phyloP scores from a whole-genome alignment of 768 basidiomycete genomes.

The Tricholoma hemisulphureum region DNA sequence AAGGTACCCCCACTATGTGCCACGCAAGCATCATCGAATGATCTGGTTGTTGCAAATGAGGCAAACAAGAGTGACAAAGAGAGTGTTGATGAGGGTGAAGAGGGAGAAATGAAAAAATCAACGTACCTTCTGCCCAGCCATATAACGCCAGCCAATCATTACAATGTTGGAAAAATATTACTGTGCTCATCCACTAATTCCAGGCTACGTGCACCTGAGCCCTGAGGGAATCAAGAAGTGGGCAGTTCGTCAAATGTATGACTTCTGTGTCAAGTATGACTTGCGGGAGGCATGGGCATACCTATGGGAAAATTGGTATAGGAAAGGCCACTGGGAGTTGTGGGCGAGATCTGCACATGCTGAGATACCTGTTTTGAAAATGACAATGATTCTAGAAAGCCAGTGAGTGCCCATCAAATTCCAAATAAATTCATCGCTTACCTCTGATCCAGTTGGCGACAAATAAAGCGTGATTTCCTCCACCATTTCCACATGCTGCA shows the following conservation, averaged over 20 bases:
- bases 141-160: slow-evolving; percentile 7
- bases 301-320: not conserved
- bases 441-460: slow-evolving; percentile 26
- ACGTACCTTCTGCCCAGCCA: slow-evolving; percentile 17
- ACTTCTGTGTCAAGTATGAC: not conserved
- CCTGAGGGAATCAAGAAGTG: not conserved
- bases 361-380: slow-evolving; percentile 25
- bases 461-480: slow-evolving; percentile 33
- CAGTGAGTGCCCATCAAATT: slow-evolving; percentile 18
- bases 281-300: not conserved
- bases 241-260: not conserved
- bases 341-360: slow-evolving; percentile 3
- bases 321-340: not conserved
- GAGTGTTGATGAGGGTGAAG: not conserved
- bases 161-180: not conserved
- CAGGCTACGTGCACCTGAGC: not conserved
- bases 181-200: not conserved
- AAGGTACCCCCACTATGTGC: not conserved
- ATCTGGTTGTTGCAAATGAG: not conserved
- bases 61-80: not conserved
- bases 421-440: not conserved
- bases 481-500: slow-evolving; percentile 32
- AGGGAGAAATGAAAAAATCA: not conserved
- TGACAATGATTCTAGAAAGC: slow-evolving; percentile 30
- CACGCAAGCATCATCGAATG: not conserved